A percentile compares a stretch with the other conserved stretches of the same genome.
Evolutionary conservation across 1,284 basidiomycete species (phyloP).

Genomic region (Stereum hirsutum): DNA sequence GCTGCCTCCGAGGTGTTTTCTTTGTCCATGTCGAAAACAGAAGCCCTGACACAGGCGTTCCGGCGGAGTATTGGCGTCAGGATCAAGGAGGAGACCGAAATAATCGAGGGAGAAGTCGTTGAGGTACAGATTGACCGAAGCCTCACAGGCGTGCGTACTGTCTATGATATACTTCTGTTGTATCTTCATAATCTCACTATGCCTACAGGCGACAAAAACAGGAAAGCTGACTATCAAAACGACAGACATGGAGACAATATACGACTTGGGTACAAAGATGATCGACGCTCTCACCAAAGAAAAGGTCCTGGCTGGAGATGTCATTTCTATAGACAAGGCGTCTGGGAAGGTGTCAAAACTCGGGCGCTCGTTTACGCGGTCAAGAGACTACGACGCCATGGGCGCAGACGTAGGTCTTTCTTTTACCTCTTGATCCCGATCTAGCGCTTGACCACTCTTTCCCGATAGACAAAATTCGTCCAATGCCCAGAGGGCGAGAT

Average conservation of each 20-base stretch:
- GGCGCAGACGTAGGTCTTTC: slow-evolving; percentile 78
- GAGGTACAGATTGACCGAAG: slow-evolving; percentile 98
- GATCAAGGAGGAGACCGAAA: slow-evolving; percentile 96
- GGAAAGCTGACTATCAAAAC: slow-evolving; percentile 98
- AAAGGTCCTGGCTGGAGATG: slow-evolving; percentile 94
- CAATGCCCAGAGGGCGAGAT: slow-evolving; percentile 98
- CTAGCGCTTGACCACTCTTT: slow-evolving; percentile 2
- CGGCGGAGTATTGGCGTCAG: slow-evolving; percentile 92
- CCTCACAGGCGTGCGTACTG: slow-evolving; percentile 78
- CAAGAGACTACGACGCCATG: slow-evolving; percentile 98
- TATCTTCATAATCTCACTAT: background rate
- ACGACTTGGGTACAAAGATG: slow-evolving; percentile 99
- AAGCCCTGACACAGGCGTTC: slow-evolving; percentile 95
- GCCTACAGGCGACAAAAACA: slow-evolving; percentile 84
- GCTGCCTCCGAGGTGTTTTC: slow-evolving; percentile 97
- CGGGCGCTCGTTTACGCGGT: slow-evolving; percentile 90
- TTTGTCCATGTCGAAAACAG: slow-evolving; percentile 96
- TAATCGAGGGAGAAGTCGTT: slow-evolving; percentile 97
- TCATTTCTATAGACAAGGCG: slow-evolving; percentile 95
- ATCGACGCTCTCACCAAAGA: slow-evolving; percentile 96
- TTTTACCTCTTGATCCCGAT: slow-evolving; percentile 3
- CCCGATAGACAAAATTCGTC: slow-evolving; percentile 84
- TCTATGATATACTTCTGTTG: slow-evolving; percentile 6
- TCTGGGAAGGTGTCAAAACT: slow-evolving; percentile 97
- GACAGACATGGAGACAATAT: slow-evolving; percentile 99